These are phyloP conservation scores for Neopestalotiopsis clavispora DNA, from an alignment of 2,329 filamentous ascomycete genomes.

Conservation along the genomic window DNA sequence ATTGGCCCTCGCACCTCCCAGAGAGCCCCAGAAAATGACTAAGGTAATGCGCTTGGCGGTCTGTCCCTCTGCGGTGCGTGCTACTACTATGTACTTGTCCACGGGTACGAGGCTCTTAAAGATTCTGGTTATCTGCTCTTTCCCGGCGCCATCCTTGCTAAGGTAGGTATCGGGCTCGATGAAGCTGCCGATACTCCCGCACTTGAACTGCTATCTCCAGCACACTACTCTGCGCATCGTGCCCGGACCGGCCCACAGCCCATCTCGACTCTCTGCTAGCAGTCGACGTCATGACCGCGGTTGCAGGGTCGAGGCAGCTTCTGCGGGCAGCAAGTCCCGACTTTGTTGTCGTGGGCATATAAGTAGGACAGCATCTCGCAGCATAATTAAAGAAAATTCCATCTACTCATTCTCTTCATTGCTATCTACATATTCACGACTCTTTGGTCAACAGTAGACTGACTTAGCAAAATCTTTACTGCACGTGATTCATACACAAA, in stretches of 20 bases:
- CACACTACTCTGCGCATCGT: background rate
- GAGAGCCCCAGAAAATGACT: background rate
- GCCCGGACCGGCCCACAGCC: background rate
- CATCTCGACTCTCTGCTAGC: background rate
- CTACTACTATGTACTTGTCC: background rate
- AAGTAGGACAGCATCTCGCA: background rate
- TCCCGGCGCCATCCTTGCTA: background rate
- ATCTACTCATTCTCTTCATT: background rate
- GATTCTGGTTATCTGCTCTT: background rate
- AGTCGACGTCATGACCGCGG: background rate
- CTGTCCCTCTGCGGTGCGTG: background rate
- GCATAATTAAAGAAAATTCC: background rate
- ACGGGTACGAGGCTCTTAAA: background rate
- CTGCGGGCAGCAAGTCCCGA: background rate
- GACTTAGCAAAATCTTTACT: background rate
- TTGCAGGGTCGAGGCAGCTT: background rate
- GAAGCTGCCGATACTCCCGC: background rate
- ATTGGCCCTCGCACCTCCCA: background rate
- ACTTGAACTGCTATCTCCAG: background rate
- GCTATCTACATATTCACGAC: background rate
- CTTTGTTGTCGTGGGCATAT: background rate
- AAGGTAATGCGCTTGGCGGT: background rate
- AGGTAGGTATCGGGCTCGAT: background rate
- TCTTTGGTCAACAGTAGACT: background rate
- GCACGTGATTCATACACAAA: background rate